Base-by-base conservation (phyloP, 305 asterid species). In the Petunia hybrid region DNA sequence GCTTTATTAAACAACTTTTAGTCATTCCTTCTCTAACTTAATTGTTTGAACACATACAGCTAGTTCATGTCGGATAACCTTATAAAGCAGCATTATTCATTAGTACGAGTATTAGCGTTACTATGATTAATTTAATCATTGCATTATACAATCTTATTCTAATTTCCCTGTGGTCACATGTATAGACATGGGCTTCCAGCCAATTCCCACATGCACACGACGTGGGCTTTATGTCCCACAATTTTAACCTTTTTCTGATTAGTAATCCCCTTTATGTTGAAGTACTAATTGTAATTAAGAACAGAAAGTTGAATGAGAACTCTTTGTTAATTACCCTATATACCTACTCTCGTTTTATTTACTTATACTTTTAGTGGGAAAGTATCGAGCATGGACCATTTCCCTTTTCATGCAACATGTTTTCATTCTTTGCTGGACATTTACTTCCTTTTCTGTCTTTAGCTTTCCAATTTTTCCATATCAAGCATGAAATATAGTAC, bases 201-300 rank as follows among this genome's bases (percentile, higher is more conserved):
- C n/a, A 70, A 78, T 78, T 3, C 6, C 67, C 85, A 78, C 85
- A 83, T 83, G 85, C 82, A 70, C 7, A 59, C 8, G 61, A 60
- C 66, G 38, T 12, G 1, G 78, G 51, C 48, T 45, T 35, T 48
- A 4, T 51, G 82, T 14, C 82, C 85, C 80, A 61, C 80, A 36
- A 2, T 56, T 42, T 2, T 45, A 6, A 43, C 53, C 1, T 45
- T 73, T 45, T 14, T 10, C 42, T 4, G 0, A 22, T 5, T 9
- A 45, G 13, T 46, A 46, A 46, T 53, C n/a, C n/a, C 57, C 5
- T 10, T 53, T 51, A 8, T 48, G 56, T 48, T 48, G 40, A 1
- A 14, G 12, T 65, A 14, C n/a, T 14, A 14, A n/a, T 41, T 67
- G 61, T 67, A 67, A 67, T 41, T 67, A n/a, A 45, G 1, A 70